phyloP scores from a whole-genome alignment of 148 eudicot genomes.

The Oxyria digyna region DNA sequence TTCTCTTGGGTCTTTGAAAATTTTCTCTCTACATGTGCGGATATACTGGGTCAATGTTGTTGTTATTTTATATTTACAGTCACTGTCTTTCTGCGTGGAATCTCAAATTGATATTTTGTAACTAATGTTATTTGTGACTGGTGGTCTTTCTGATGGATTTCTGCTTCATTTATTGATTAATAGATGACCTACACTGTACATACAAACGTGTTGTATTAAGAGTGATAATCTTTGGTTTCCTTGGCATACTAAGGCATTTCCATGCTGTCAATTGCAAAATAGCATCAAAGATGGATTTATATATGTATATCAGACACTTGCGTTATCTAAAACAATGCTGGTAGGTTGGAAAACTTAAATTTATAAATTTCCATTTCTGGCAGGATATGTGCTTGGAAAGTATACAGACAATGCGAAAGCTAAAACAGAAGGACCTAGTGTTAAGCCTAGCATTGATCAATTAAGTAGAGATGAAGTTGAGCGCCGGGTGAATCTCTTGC shows the following conservation, averaged over 20 bases:
- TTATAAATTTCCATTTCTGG: conserved; percentile 25
- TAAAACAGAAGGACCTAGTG: conserved; percentile 28
- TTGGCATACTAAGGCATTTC: neutral
- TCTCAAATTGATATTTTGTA: neutral
- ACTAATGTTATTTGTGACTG: neutral
- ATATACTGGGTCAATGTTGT: no score
- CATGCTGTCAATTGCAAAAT: neutral
- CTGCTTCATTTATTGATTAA: neutral
- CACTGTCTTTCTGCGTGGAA: neutral
- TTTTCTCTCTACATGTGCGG: no score
- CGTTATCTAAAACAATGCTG: conserved; percentile 1
- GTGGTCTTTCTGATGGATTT: no score
- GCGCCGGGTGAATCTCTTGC: conserved; percentile 64
- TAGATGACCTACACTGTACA: neutral
- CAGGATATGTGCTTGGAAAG: conserved; percentile 53
- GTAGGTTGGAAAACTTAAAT: conserved; percentile 12
- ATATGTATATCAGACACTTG: neutral
- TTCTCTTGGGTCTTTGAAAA: no score
- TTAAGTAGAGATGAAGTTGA: conserved; percentile 51
- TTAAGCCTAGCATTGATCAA: conserved; percentile 30
- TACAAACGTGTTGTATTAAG: neutral
- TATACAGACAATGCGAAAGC: conserved; percentile 30
- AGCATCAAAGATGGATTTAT: neutral
- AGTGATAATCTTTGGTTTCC: neutral
- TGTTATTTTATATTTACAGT: no score